Conservation (phyloP, 2,329 filamentous ascomycete species). For the Penicillium sp. region DNA sequence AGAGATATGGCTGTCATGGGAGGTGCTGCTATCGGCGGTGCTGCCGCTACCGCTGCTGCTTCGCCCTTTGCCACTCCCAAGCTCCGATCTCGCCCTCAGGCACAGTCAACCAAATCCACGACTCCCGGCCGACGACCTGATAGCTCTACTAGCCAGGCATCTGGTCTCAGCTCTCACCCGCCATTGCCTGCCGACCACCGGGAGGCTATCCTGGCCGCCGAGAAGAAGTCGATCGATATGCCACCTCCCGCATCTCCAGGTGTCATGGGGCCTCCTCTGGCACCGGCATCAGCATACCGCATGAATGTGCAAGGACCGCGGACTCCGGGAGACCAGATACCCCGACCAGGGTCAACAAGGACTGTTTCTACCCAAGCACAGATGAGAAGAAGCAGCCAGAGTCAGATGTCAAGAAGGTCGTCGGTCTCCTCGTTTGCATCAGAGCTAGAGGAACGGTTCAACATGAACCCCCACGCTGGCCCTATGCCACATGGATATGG, state of each 20-base stretch:
- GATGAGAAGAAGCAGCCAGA: conserved; percentile 43
- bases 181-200: conserved; percentile 83
- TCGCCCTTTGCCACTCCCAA: conserved; percentile 46
- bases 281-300: conserved; percentile 76
- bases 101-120: conserved; percentile 36
- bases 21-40: not conserved
- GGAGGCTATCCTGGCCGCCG: conserved; percentile 79
- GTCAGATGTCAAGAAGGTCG: conserved; percentile 67
- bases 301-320: conserved; percentile 57
- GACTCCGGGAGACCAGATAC: conserved; percentile 62
- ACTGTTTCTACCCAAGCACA: conserved; percentile 65
- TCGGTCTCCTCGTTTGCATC: conserved; percentile 96
- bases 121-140: conserved; percentile 62
- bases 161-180: conserved; percentile 59
- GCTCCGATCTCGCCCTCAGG: conserved; percentile 33
- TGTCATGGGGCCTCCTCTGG: conserved; percentile 80
- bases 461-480: conserved; percentile 64
- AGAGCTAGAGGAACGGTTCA: conserved; percentile 89
- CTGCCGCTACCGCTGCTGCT: conserved; percentile 6
- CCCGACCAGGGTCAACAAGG: conserved; percentile 49
- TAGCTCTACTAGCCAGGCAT: conserved; percentile 71
- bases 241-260: conserved; percentile 47
- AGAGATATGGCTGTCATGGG: conserved; percentile 29
- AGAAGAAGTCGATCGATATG: conserved; percentile 60
- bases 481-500: conserved; percentile 63